These are phyloP conservation scores for Arachis hypogaea DNA, from an alignment of 306 rosid species.

Conservation along the genomic window DNA sequence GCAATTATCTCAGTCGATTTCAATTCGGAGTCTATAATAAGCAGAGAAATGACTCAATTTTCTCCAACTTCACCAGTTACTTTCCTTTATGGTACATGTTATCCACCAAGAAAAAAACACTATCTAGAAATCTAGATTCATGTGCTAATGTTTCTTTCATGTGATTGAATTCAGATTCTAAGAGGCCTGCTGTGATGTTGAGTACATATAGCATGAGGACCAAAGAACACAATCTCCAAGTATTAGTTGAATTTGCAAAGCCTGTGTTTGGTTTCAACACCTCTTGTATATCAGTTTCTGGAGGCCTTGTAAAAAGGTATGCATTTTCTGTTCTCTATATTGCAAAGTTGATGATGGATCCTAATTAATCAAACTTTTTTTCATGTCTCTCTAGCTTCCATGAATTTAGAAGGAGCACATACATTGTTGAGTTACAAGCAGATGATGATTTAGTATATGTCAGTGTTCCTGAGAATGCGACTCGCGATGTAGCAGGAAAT, in stretches of 20 bases:
- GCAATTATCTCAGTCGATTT: constrained; percentile 65
- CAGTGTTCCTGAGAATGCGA: constrained; percentile 72
- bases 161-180: constrained; percentile 61
- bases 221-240: constrained; percentile 57
- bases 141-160: not conserved
- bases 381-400: constrained; percentile 56
- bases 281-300: constrained; percentile 67
- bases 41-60: constrained; percentile 79
- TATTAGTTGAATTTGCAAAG: constrained; percentile 62
- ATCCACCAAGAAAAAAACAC: too few relatives aligned
- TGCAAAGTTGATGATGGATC: constrained; percentile 1
- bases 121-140: too few relatives aligned
- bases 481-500: constrained; percentile 84
- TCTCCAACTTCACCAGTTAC: constrained; percentile 73
- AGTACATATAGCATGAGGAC: constrained; percentile 75
- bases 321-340: constrained; percentile 13
- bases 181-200: constrained; percentile 78
- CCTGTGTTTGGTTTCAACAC: constrained; percentile 86
- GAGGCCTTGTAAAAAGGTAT: constrained; percentile 69
- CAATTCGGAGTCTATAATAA: constrained; percentile 61
- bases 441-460: constrained; percentile 52
- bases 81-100: constrained; percentile 72
- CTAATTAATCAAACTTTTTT: constrained; percentile 35
- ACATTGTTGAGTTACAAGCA: constrained; percentile 64
- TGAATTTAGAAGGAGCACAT: constrained; percentile 53